Evolutionary conservation across 2,329 filamentous ascomycete genomes (phyloP).

Genomic region (Penicillium vulpinum): DNA sequence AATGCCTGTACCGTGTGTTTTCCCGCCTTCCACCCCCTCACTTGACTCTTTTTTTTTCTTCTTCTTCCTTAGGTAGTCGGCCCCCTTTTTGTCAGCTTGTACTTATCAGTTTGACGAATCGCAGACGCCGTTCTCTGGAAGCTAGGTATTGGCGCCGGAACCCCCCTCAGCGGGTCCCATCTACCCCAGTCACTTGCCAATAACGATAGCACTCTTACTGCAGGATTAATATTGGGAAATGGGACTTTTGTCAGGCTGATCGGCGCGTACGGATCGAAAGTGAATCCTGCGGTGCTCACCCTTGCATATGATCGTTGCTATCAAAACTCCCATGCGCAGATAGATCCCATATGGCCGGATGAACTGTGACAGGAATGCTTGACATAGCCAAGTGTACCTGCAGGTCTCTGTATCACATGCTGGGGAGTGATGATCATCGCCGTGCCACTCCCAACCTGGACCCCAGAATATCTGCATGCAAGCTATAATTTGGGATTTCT

Average conservation of each 20-base stretch:
- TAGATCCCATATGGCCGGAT: constrained; percentile 5
- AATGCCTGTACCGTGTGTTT: background rate
- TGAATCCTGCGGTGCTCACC: constrained; percentile 3
- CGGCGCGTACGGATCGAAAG: background rate
- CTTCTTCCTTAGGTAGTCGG: background rate
- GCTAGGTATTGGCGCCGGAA: background rate
- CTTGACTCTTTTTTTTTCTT: background rate
- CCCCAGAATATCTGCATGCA: background rate
- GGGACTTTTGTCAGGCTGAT: background rate
- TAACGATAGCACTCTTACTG: background rate
- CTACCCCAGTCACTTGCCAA: background rate
- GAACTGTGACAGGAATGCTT: constrained; percentile 12
- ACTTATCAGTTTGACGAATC: background rate
- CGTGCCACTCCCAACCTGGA: background rate
- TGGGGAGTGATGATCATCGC: constrained; percentile 1
- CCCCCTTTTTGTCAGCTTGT: background rate
- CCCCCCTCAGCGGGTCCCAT: background rate
- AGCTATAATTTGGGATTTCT: background rate
- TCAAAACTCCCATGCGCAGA: constrained; percentile 11
- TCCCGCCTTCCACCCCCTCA: background rate
- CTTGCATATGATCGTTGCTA: constrained; percentile 23
- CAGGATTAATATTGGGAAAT: background rate
- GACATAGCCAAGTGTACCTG: constrained; percentile 20
- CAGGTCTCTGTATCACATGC: constrained; percentile 7
- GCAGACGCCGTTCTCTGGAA: background rate